These are phyloP conservation scores for Cetraspora pellucida DNA, from an alignment of 192 early-diverging fungal species.

Conservation along the genomic window DNA sequence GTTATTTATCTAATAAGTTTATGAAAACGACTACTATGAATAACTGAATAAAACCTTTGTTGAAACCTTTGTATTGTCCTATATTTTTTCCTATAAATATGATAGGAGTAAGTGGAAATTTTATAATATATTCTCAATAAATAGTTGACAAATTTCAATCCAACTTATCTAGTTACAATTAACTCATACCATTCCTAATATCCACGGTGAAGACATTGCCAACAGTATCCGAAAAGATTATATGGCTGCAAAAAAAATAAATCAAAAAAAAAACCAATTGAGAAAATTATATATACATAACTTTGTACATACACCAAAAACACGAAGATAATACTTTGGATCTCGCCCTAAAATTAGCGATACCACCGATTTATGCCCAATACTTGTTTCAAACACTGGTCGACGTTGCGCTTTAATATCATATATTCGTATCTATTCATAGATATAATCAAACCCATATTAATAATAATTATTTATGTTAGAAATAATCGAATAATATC, in stretches of 20 bases:
- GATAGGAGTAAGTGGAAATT: no score
- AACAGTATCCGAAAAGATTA: slow-evolving; percentile 68
- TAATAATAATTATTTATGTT: no score
- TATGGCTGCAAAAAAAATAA: slow-evolving; percentile 43
- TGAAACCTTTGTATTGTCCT: slow-evolving; percentile 62
- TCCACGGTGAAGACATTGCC: slow-evolving; percentile 64
- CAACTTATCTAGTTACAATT: not conserved
- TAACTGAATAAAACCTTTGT: not conserved
- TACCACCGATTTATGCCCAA: slow-evolving; percentile 73
- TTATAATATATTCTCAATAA: no score
- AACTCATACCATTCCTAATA: slow-evolving; percentile 51
- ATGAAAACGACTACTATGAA: not conserved
- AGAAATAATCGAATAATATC: no score
- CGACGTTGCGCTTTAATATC: slow-evolving; percentile 68
- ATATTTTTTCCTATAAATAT: slow-evolving; percentile 26
- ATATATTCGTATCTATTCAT: slow-evolving; percentile 79
- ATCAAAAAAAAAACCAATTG: not conserved
- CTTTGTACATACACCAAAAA: not conserved
- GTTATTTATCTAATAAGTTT: not conserved
- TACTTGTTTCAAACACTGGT: slow-evolving; percentile 67
- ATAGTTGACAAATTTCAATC: no score
- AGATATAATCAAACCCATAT: not conserved
- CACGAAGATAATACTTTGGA: slow-evolving; percentile 18
- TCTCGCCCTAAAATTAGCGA: slow-evolving; percentile 48
- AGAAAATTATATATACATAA: not conserved